Percentiles rank a stretch among this genome's conserved stretches.
Evolutionary conservation across 805 yeast genomes (phyloP).

Genomic region (Hanseniaspora osmophila): DNA sequence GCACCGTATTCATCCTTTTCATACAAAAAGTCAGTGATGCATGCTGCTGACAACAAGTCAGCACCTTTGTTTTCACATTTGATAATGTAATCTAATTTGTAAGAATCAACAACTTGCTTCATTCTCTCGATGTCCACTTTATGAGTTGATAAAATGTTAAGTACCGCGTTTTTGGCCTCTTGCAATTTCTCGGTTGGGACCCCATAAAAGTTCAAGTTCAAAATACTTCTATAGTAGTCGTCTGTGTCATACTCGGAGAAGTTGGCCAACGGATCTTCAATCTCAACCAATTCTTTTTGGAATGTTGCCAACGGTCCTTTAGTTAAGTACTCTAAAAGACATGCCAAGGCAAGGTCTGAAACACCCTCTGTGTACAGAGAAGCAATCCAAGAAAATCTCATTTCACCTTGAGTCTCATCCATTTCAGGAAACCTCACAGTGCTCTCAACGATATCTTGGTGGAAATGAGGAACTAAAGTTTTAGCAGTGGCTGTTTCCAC

Average conservation of each 20-base stretch:
- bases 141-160: slow-evolving; percentile 40
- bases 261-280: slow-evolving; percentile 69
- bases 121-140: slow-evolving; percentile 52
- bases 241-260: slow-evolving; percentile 58
- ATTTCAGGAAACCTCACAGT: slow-evolving; percentile 73
- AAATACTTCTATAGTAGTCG: slow-evolving; percentile 50
- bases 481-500: slow-evolving; percentile 34
- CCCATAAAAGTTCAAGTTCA: slow-evolving; percentile 44
- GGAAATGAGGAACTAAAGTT: slow-evolving; percentile 5
- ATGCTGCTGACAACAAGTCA: slow-evolving; percentile 43
- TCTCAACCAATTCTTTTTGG: slow-evolving; percentile 58
- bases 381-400: slow-evolving; percentile 69
- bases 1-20: slow-evolving; percentile 30
- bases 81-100: slow-evolving; percentile 44
- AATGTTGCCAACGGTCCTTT: slow-evolving; percentile 67
- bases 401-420: slow-evolving; percentile 74
- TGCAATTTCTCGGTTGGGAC: slow-evolving; percentile 57
- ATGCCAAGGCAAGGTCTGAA: slow-evolving; percentile 53
- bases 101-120: slow-evolving; percentile 52
- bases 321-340: slow-evolving; percentile 60
- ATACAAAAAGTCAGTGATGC: slow-evolving; percentile 68
- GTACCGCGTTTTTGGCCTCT: slow-evolving; percentile 37
- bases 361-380: slow-evolving; percentile 42
- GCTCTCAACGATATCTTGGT: slow-evolving; percentile 18
- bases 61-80: slow-evolving; percentile 50